phyloP scores from a whole-genome alignment of 305 asterid species.

The Rubia peregrina region DNA sequence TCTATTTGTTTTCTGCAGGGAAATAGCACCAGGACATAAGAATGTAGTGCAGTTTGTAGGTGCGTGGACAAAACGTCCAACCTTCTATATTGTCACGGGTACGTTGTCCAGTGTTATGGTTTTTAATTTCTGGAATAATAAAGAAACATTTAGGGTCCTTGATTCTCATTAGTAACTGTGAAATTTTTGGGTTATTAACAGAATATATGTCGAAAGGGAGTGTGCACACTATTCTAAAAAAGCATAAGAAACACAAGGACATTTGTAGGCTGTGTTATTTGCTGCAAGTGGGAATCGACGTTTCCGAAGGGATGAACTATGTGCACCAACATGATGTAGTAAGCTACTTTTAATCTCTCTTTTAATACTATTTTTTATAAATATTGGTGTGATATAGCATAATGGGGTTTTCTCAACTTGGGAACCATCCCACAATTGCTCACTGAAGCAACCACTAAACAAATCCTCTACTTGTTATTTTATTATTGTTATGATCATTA shows the following conservation, averaged over 20 bases:
- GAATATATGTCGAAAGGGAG: conserved; percentile 47
- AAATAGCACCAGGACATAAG: conserved; percentile 44
- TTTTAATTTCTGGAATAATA: background rate
- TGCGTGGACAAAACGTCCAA: conserved; percentile 41
- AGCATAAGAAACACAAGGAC: conserved; percentile 25
- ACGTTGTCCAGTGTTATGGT: conserved; percentile 5
- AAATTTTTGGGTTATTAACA: conserved; percentile 8
- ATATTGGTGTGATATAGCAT: no score
- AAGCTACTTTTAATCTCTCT: conserved; percentile 8
- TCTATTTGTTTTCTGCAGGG: conserved; percentile 21
- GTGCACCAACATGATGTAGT: conserved; percentile 43
- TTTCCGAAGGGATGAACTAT: conserved; percentile 43
- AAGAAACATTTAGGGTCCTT: no score
- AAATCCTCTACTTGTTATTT: no score
- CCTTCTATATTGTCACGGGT: conserved; percentile 44
- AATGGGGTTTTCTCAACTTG: no score
- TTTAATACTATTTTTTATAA: no score
- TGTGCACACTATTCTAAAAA: conserved; percentile 31
- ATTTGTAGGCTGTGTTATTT: conserved; percentile 28
- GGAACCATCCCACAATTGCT: no score
- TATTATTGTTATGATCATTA: no score
- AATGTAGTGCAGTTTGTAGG: conserved; percentile 45
- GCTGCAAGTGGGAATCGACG: conserved; percentile 40
- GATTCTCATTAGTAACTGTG: background rate
- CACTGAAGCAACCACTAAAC: no score